Evolutionary conservation across 108 stramenopile species (phyloP).

Genomic region (Seminavis robusta): DNA sequence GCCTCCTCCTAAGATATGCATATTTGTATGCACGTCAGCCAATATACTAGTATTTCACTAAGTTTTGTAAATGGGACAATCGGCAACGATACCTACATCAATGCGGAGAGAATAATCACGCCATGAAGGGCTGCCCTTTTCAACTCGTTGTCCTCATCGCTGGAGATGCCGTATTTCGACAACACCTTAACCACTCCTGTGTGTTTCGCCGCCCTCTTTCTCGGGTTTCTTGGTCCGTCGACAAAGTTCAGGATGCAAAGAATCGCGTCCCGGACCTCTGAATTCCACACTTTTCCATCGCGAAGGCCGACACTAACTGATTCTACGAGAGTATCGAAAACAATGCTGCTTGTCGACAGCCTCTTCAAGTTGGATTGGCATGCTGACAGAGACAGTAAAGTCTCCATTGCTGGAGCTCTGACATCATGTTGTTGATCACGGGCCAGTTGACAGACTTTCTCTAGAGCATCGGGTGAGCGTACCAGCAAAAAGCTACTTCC

Average conservation of each 20-base stretch:
- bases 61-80: background rate
- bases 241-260: background rate
- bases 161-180: slow-evolving; percentile 8
- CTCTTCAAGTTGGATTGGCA: slow-evolving; percentile 2
- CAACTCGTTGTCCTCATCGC: slow-evolving; percentile 2
- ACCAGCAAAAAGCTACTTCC: slow-evolving; percentile 13
- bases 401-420: background rate
- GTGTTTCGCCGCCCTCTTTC: slow-evolving; percentile 2
- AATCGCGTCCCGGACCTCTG: slow-evolving; percentile 1
- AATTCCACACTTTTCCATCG: too few species aligned
- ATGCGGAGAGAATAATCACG: slow-evolving; percentile 1
- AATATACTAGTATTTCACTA: too few species aligned
- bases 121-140: slow-evolving; percentile 10
- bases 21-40: too few species aligned
- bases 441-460: background rate
- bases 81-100: background rate
- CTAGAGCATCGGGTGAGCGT: slow-evolving; percentile 4
- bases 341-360: background rate
- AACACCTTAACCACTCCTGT: slow-evolving; percentile 3
- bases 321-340: background rate
- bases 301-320: background rate
- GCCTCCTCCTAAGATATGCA: background rate
- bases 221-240: background rate
- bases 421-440: background rate
- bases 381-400: background rate